A percentile compares a stretch with the other conserved stretches of the same genome.
Evolutionary conservation across 192 early-diverging fungal species (phyloP).

Genomic region (Radiomyces spectabilis): DNA sequence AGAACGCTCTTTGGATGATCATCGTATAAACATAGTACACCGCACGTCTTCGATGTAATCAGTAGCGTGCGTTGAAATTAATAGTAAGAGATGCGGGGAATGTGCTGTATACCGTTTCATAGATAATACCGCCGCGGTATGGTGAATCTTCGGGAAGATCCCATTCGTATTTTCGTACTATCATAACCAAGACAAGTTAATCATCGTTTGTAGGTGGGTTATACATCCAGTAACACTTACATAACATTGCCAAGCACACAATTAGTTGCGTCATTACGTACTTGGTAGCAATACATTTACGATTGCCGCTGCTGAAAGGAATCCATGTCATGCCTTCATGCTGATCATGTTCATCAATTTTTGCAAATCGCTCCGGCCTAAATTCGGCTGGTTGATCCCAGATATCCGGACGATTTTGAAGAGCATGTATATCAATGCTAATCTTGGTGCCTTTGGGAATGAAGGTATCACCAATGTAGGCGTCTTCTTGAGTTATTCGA

Average conservation of each 20-base stretch:
- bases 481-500: conserved; percentile 11
- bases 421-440: conserved; percentile 33
- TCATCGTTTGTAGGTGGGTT: not conserved
- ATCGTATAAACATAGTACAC: too few species aligned
- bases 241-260: conserved; percentile 43
- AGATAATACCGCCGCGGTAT: too few species aligned
- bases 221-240: conserved; percentile 10
- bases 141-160: conserved; percentile 12
- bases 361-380: conserved; percentile 43
- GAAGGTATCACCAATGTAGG: conserved; percentile 1
- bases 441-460: conserved; percentile 34
- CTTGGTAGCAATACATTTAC: conserved; percentile 57
- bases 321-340: conserved; percentile 24
- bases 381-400: conserved; percentile 19
- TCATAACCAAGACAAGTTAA: not conserved
- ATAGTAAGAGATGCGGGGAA: too few species aligned
- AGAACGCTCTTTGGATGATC: too few species aligned
- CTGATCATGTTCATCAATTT: conserved; percentile 2
- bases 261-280: conserved; percentile 53
- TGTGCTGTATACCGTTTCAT: too few species aligned
- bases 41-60: too few species aligned
- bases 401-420: conserved; percentile 2
- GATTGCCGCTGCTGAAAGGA: conserved; percentile 54
- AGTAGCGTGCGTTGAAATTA: too few species aligned
- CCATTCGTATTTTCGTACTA: conserved; percentile 18